A percentile compares a stretch with the other conserved stretches of the same genome.
Evolutionary conservation across 306 rosid genomes (phyloP).

Genomic region (Gastrolobium villosum): DNA sequence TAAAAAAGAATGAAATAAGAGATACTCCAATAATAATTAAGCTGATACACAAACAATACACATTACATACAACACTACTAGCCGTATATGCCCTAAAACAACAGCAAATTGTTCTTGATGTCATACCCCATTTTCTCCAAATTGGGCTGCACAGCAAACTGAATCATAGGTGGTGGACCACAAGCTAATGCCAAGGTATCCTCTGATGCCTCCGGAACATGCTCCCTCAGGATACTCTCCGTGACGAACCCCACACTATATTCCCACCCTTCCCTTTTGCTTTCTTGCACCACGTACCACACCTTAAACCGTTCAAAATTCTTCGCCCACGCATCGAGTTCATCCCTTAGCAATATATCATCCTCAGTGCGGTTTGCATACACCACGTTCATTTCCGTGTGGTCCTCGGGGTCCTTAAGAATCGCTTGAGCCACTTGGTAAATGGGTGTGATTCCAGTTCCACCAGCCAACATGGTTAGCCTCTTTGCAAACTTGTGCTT

Average conservation of each 20-base stretch:
- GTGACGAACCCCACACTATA: conserved; percentile 77
- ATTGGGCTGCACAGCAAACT: conserved; percentile 80
- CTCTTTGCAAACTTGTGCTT: conserved; percentile 63
- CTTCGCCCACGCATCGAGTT: conserved; percentile 74
- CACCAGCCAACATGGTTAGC: conserved; percentile 83
- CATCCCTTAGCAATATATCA: conserved; percentile 75
- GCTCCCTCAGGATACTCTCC: conserved; percentile 73
- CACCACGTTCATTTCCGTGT: conserved; percentile 77
- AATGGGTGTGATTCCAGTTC: conserved; percentile 91
- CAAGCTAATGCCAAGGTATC: conserved; percentile 76
- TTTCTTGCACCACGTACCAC: conserved; percentile 79
- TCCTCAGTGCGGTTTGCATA: conserved; percentile 89
- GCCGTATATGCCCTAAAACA: conserved; percentile 51
- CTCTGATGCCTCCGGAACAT: conserved; percentile 60
- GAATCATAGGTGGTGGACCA: conserved; percentile 92
- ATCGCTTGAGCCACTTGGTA: conserved; percentile 84
- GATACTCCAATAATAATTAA: not conserved
- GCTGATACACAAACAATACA: not conserved
- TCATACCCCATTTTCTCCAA: conserved; percentile 86
- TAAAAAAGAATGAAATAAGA: conserved; percentile 7
- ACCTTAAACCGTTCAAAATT: conserved; percentile 64
- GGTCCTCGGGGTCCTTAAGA: conserved; percentile 75
- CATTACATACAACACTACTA: not conserved
- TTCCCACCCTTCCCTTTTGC: conserved; percentile 68
- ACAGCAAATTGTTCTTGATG: conserved; percentile 62